A percentile compares a stretch with the other conserved stretches of the same genome.
These are phyloP conservation scores for Rubus idaeus DNA, from an alignment of 306 rosid genomes.

Conservation along the genomic window DNA sequence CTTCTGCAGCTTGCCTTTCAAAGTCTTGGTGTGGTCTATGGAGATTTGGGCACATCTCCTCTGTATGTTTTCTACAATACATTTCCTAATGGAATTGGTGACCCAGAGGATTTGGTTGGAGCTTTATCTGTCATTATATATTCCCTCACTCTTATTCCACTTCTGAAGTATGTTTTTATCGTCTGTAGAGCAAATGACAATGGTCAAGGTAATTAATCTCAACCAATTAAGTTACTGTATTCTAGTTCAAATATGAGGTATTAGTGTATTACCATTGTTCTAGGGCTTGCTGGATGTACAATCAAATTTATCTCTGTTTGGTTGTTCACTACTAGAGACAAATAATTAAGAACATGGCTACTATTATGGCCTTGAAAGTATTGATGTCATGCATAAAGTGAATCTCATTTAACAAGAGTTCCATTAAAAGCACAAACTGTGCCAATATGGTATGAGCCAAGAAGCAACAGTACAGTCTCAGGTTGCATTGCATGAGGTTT, in stretches of 20 bases:
- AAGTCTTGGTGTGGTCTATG: conserved; percentile 94
- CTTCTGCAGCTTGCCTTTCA: conserved; percentile 88
- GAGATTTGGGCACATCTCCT: conserved; percentile 96
- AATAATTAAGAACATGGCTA: background rate
- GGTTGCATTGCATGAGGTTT: background rate
- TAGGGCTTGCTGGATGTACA: background rate
- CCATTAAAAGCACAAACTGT: background rate
- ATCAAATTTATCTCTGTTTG: background rate
- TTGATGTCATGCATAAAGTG: background rate
- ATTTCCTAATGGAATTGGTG: conserved; percentile 65
- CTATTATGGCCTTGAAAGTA: background rate
- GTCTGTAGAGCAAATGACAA: conserved; percentile 95
- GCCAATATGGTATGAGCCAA: background rate
- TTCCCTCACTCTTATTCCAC: conserved; percentile 90
- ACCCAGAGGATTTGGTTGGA: conserved; percentile 79
- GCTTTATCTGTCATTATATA: conserved; percentile 93
- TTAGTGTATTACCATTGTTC: background rate
- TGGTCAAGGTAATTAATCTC: conserved; percentile 78
- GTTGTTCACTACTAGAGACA: background rate
- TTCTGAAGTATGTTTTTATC: conserved; percentile 83
- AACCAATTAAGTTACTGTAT: background rate
- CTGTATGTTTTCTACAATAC: conserved; percentile 90
- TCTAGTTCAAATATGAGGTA: background rate
- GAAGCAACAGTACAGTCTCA: background rate
- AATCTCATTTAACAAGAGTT: background rate